These are phyloP conservation scores for Quercus aquifolioides DNA, from an alignment of 306 rosid species.

Conservation along the genomic window DNA sequence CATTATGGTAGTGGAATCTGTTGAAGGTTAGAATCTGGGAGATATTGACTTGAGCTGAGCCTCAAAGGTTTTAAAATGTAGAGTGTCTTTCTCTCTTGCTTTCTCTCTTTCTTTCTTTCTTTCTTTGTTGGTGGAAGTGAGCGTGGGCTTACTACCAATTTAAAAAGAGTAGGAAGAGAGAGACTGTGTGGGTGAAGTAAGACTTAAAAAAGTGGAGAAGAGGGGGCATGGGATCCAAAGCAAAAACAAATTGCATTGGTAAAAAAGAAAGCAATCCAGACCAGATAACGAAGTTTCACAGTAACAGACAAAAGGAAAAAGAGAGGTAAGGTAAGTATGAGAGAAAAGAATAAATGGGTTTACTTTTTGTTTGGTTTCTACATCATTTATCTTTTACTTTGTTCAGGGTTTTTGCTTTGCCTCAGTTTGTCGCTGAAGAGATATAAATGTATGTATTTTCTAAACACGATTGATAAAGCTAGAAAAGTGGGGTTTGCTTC, in stretches of 20 bases:
- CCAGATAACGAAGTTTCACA: conserved; percentile 45
- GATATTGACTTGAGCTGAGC: background rate
- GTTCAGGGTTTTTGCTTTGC: conserved; percentile 12
- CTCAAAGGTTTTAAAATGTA: conserved; percentile 16
- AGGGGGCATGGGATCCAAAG: conserved; percentile 32
- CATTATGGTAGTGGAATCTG: conserved; percentile 18
- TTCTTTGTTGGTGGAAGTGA: conserved; percentile 5
- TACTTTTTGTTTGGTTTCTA: conserved; percentile 22
- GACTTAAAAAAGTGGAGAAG: conserved; percentile 16
- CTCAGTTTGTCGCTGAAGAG: conserved; percentile 22
- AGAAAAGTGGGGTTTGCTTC: background rate
- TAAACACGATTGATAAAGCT: conserved; percentile 13
- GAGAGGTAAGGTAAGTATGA: conserved; percentile 35
- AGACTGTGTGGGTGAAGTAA: background rate
- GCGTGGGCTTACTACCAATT: conserved; percentile 37
- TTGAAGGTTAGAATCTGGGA: background rate
- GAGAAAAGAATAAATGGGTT: background rate
- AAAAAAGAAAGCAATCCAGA: conserved; percentile 19
- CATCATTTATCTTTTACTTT: conserved; percentile 33
- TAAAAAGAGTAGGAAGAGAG: conserved; percentile 18
- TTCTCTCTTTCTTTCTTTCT: background rate
- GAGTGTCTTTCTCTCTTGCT: background rate
- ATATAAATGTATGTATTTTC: conserved; percentile 24
- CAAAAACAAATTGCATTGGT: conserved; percentile 13
- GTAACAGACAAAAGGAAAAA: conserved; percentile 57